These are phyloP conservation scores for Thraustotheca clavata DNA, from an alignment of 352 stramenopile genomes.

Conservation along the genomic window DNA sequence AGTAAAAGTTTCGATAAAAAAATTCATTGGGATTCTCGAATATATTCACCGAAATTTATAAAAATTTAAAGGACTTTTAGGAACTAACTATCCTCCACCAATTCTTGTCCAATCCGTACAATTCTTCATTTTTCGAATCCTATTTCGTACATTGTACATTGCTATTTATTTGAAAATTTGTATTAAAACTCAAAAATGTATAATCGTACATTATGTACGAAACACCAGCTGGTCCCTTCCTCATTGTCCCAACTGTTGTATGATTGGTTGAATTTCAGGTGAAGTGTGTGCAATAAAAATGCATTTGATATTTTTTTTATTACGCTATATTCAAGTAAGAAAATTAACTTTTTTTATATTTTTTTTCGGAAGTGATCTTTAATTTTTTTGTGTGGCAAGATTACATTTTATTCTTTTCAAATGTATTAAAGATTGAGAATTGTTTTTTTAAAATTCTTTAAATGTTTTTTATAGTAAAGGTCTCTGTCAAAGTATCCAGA, in stretches of 20 bases:
- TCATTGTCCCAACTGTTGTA: neutral
- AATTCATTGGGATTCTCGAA: slow-evolving; percentile 5
- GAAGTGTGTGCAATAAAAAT: slow-evolving; percentile 8
- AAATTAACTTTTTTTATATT: neutral
- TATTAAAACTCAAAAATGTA: neutral
- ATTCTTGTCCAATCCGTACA: slow-evolving; percentile 13
- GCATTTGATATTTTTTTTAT: neutral
- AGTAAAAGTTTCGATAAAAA: neutral
- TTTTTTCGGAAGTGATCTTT: neutral
- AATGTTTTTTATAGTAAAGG: neutral
- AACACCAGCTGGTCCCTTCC: neutral
- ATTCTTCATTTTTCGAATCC: slow-evolving; percentile 10
- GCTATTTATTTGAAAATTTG: neutral
- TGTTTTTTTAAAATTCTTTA: too few relatives aligned
- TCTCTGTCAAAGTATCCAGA: slow-evolving; percentile 10
- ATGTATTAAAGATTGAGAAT: too few relatives aligned
- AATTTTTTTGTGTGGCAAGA: too few relatives aligned
- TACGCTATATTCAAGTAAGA: too few relatives aligned
- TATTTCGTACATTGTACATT: neutral
- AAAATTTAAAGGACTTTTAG: neutral
- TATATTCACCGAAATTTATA: neutral
- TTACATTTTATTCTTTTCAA: too few relatives aligned
- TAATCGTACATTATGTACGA: neutral
- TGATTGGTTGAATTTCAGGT: neutral
- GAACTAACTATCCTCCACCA: slow-evolving; percentile 19